A percentile compares a stretch with the other conserved stretches of the same genome.
These are phyloP conservation scores for Rhododendron vialii DNA, from an alignment of 148 eudicot genomes.

Conservation along the genomic window DNA sequence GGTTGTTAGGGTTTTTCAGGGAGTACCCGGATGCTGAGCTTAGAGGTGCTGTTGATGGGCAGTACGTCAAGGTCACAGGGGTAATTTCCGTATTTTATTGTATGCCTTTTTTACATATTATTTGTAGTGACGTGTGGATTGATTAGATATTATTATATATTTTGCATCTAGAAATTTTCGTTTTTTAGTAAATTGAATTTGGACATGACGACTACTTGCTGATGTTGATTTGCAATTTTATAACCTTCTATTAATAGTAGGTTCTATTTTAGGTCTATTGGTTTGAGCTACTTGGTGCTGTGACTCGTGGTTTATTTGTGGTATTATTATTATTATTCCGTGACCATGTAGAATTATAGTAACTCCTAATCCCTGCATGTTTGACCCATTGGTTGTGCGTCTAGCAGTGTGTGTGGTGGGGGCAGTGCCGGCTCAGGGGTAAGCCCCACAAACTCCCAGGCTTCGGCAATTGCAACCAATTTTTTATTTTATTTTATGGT, in stretches of 20 bases:
- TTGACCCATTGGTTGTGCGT: too few relatives aligned
- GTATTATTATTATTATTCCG: not conserved
- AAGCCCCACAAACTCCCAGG: too few relatives aligned
- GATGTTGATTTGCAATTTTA: not conserved
- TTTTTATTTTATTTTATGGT: too few relatives aligned
- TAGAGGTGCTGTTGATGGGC: constrained; percentile 86
- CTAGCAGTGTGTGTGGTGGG: too few relatives aligned
- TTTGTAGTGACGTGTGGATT: not conserved
- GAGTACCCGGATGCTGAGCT: constrained; percentile 74
- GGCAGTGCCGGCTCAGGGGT: too few relatives aligned
- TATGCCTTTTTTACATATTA: not conserved
- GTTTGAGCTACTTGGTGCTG: not conserved
- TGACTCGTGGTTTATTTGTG: not conserved
- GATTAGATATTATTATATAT: not conserved
- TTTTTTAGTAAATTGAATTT: not conserved
- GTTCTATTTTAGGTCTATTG: not conserved
- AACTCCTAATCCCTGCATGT: too few relatives aligned
- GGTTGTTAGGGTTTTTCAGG: constrained; percentile 46
- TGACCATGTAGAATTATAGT: not conserved
- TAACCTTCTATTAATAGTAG: not conserved
- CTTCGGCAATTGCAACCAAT: too few relatives aligned
- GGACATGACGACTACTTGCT: not conserved
- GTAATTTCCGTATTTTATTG: constrained; percentile 32
- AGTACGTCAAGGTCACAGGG: constrained; percentile 97
- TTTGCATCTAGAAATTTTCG: not conserved